Base-by-base conservation (phyloP, 2,329 filamentous ascomycete species). In the Iodosphaeria phyllophila region DNA sequence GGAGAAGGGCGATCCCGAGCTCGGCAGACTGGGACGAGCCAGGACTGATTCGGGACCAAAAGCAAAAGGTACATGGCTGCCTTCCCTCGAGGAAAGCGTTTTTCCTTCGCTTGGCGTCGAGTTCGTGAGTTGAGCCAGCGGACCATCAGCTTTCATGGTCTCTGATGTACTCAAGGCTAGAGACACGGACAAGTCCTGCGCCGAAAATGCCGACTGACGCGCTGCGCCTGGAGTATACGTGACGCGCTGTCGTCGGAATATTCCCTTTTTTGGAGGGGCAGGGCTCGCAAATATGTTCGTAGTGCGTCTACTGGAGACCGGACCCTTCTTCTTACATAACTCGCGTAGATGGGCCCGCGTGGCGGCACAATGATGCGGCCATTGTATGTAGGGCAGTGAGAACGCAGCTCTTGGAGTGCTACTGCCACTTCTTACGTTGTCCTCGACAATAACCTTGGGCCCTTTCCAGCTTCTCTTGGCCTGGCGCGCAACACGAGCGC, bases 401-500 rank as follows among this genome's bases (percentile, higher is more conserved):
- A 41, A 36, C 26, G 60, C 56, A 1, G 45, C 56, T 7, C 60
- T 70, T 5, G 66, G 66, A 2, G 66, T 72, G 23, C 48, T 53
- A 39, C 60, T 67, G 12, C 60, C 57, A 37, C 60, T 68, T 38
- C 58, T 58, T n/a, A n/a, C n/a, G 25, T 33, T 33, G 10, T 47
- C 46, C 12, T 39, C 29, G 20, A 25, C 33, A 25, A 36, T 44
- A 5, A 49, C 37, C 32, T 58, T 68, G 3, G 64, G 57, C 2
- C 68, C 69, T 40, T 67, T 74, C 71, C 71, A 76, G 37, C 63
- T 74, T 39, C 64, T 55, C 47, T 64, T 72, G 12, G 70, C 62
- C 38, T 73, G 66, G 32, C 70, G 57, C n/a, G 71, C 64, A 19
- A 76, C 70, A 22, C 70, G 64, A 37, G 62, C 43, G 37, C 67